Evolutionary conservation across 495 filamentous ascomycete species (phyloP).

Genomic region (Viridothelium virens): DNA sequence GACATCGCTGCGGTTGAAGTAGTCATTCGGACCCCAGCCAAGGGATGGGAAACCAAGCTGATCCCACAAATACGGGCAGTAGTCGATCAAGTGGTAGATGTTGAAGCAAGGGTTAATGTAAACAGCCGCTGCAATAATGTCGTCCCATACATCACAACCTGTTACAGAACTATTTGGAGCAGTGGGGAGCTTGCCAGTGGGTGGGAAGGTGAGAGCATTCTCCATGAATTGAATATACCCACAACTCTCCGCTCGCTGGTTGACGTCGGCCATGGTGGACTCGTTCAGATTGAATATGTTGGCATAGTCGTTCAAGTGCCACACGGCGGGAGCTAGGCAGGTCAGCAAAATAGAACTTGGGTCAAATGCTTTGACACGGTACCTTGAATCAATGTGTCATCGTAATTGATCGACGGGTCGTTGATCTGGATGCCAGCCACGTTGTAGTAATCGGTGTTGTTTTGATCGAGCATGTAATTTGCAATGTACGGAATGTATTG

Average conservation of each 20-base stretch:
- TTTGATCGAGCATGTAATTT: conserved; percentile 19
- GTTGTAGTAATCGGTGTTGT: conserved; percentile 25
- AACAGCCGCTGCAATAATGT: conserved; percentile 42
- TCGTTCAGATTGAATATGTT: conserved; percentile 53
- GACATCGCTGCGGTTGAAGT: conserved; percentile 53
- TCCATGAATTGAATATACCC: conserved; percentile 50
- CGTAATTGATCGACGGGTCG: conserved; percentile 23
- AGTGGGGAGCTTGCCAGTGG: conserved; percentile 30
- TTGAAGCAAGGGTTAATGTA: conserved; percentile 55
- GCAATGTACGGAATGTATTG: conserved; percentile 28
- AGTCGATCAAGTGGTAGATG: conserved; percentile 47
- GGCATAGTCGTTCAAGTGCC: conserved; percentile 44
- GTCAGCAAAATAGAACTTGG: not conserved
- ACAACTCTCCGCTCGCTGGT: conserved; percentile 45
- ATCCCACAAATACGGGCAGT: conserved; percentile 43
- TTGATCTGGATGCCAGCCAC: conserved; percentile 25
- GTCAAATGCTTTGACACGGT: not conserved
- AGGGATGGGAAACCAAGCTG: conserved; percentile 43
- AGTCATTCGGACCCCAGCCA: conserved; percentile 42
- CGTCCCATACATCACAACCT: conserved; percentile 47
- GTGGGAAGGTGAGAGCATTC: conserved; percentile 50
- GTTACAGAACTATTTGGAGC: conserved; percentile 32
- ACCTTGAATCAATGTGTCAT: conserved; percentile 22
- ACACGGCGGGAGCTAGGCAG: conserved; percentile 39
- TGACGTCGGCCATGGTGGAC: conserved; percentile 44